These are phyloP conservation scores for Lolium multiflorum DNA, from an alignment of 176 grass and related monocot species.

Conservation along the genomic window DNA sequence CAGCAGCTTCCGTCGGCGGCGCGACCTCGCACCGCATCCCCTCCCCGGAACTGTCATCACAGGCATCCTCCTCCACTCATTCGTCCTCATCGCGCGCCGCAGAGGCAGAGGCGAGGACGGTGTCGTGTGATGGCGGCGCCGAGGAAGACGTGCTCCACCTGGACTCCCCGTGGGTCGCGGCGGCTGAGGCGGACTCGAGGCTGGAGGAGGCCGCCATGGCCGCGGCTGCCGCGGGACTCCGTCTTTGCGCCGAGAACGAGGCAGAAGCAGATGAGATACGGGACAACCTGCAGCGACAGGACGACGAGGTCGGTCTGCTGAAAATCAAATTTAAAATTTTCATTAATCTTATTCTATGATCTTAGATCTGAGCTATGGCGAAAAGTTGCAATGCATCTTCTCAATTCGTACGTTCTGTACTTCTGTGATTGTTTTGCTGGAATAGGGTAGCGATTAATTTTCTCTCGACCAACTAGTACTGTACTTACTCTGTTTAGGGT, in stretches of 20 bases:
- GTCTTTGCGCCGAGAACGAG: background rate
- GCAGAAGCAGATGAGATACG: slow-evolving; percentile 16
- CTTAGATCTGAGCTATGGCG: too few relatives aligned
- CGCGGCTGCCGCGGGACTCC: background rate
- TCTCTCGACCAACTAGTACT: background rate
- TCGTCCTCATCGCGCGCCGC: background rate
- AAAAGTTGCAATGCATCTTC: background rate
- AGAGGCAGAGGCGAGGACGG: background rate
- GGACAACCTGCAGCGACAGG: slow-evolving; percentile 46
- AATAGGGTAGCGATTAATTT: background rate
- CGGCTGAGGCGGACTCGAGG: slow-evolving; percentile 37
- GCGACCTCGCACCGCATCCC: background rate
- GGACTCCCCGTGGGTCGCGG: slow-evolving; percentile 41
- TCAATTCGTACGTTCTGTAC: background rate
- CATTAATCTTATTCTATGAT: too few relatives aligned
- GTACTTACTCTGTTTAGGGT: background rate
- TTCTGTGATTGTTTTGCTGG: background rate
- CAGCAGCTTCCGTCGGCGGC: background rate
- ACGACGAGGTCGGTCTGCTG: slow-evolving; percentile 38
- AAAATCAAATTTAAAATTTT: background rate
- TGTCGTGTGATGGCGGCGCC: background rate
- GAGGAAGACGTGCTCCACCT: slow-evolving; percentile 46
- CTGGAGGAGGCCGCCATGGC: slow-evolving; percentile 7
- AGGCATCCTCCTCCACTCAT: slow-evolving; percentile 19
- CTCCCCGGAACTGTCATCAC: background rate